Evolutionary conservation across 208 protist genomes (phyloP).

Genomic region (Acanthamoeba sp.): DNA sequence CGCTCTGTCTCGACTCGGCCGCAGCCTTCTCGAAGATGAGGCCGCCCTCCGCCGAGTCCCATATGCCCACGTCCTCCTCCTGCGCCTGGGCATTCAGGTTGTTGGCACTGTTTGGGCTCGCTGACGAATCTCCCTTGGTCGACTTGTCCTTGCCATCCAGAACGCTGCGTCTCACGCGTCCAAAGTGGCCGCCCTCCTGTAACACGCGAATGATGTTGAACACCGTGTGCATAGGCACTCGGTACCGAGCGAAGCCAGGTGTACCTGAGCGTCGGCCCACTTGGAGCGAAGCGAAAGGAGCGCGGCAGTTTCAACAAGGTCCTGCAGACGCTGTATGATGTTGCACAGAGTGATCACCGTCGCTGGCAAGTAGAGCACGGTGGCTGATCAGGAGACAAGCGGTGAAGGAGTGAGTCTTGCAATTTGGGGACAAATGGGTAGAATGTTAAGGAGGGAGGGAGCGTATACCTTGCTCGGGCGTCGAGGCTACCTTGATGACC

Average conservation of each 20-base stretch:
- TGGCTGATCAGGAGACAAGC: not conserved
- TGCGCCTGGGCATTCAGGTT: not conserved
- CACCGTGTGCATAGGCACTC: no score
- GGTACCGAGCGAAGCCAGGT: no score
- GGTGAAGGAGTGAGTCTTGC: not conserved
- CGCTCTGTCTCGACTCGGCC: not conserved
- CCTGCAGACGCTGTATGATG: constrained; percentile 9
- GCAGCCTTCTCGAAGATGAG: constrained; percentile 16
- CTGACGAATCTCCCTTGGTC: not conserved
- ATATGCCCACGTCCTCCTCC: not conserved
- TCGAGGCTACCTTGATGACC: constrained; percentile 21
- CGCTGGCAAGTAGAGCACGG: not conserved
- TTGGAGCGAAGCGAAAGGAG: not conserved
- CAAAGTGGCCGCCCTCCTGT: constrained; percentile 24
- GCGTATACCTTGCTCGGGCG: not conserved
- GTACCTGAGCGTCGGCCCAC: constrained; percentile 14
- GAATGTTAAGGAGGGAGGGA: not conserved
- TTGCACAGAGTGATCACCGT: not conserved
- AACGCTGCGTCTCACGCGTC: not conserved
- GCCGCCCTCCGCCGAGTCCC: constrained; percentile 7
- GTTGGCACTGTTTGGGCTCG: not conserved
- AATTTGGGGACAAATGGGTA: not conserved
- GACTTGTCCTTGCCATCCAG: not conserved
- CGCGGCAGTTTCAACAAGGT: not conserved
- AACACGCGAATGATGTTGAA: not conserved